Percentiles rank a stretch among this genome's conserved stretches.
These are phyloP conservation scores for Termitomyces sp. DNA, from an alignment of 768 basidiomycete genomes.

Conservation along the genomic window DNA sequence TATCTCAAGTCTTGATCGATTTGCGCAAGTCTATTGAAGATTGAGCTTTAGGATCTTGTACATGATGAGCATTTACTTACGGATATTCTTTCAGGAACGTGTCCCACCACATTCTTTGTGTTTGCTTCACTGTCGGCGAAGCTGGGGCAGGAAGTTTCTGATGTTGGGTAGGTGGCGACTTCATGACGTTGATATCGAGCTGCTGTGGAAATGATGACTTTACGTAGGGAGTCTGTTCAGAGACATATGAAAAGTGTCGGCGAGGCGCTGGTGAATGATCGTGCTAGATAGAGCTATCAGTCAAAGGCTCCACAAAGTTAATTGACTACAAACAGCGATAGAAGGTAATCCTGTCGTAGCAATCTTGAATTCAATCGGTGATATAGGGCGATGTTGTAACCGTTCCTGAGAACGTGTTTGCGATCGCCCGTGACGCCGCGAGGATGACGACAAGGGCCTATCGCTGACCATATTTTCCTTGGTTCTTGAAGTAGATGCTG, in stretches of 20 bases:
- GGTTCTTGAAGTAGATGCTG: conserved; percentile 28
- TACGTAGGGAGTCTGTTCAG: conserved; percentile 32
- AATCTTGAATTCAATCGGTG: conserved; percentile 27
- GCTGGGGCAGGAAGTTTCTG: conserved; percentile 31
- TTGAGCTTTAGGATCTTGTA: conserved; percentile 1
- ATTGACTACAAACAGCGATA: conserved; percentile 23
- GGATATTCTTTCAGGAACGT: conserved; percentile 32
- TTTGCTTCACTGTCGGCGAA: conserved; percentile 28
- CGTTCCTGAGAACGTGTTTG: conserved; percentile 13
- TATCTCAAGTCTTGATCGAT: conserved; percentile 48
- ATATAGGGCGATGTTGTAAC: conserved; percentile 3
- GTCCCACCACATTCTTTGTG: conserved; percentile 42
- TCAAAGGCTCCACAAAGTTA: not conserved
- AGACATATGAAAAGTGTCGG: conserved; percentile 28
- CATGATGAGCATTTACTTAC: conserved; percentile 22
- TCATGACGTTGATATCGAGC: conserved; percentile 34
- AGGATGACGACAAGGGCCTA: conserved; percentile 20
- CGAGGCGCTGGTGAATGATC: conserved; percentile 29
- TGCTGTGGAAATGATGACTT: conserved; percentile 36
- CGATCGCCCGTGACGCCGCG: conserved; percentile 22
- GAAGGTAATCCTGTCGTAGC: conserved; percentile 21
- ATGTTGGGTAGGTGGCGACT: conserved; percentile 26
- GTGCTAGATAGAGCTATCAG: conserved; percentile 18
- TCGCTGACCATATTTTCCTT: conserved; percentile 37
- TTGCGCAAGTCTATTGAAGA: conserved; percentile 38